Base-by-base conservation (phyloP, 2,329 filamentous ascomycete genomes). In the Colletotrichum eleusines region DNA sequence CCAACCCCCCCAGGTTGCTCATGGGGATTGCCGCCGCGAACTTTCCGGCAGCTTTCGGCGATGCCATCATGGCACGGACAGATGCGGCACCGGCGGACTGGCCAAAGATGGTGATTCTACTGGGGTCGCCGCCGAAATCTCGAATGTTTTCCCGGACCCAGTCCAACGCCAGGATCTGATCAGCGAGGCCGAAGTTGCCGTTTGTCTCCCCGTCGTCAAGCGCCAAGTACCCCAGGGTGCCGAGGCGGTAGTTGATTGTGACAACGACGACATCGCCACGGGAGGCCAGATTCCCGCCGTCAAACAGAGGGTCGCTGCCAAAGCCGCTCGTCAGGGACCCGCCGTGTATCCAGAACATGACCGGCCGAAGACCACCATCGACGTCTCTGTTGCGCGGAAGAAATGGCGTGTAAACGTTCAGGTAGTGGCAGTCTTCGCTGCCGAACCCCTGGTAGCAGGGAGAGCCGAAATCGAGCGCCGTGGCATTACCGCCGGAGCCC, bases 221-320 rank as follows among this genome's bases (percentile, higher is more conserved):
- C 0, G 88, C 88, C 0, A 90, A 78, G 74, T 89, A 90, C 0
- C 89, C 89, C 0, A 90, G 80, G 0, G 86, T 88, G 0, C 82
- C 83, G 4, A 90, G 78, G 11, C 89, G 86, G 76, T 90, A 90
- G 78, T 90, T 90, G 79, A 90, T 87, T 26, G 80, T 77, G 9
- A 91, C 88, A 3, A 89, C 83, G 0, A 91, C 83, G 9, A 84
- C 80, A 70, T 85, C 83, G 16, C 84, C 84, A 18, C 83, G 76
- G 20, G 83, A 81, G 3, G 81, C 82, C 40, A 85, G 76, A 72
- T 82, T 83, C 2, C 81, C 81, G n/a, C 83, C 82, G 73, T 84
- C 84, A 33, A 81, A 84, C 20, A 82, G 82, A 5, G 81, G 75
- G 67, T 85, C 83, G 63, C 81, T 82, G 12, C 81, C 81, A 12